Conservation (phyloP, 208 protist genomes). For the Crithidia brevicula region DNA sequence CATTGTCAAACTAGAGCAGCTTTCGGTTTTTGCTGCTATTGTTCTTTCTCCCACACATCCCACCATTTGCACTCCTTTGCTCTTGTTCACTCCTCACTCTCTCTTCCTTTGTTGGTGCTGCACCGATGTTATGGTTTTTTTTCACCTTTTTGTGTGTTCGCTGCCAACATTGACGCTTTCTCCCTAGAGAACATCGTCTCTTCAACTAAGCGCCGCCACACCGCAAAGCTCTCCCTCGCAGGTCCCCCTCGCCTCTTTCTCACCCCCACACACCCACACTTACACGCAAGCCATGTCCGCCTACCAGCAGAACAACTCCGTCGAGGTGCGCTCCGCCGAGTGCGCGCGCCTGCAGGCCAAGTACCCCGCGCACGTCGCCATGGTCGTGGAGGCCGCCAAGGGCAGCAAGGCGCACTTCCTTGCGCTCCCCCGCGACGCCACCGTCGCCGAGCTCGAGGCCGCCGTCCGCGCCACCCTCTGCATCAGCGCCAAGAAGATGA, state of each 20-base stretch:
- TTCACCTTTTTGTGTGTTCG: no score
- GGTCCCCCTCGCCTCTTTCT: neutral
- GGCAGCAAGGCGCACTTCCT: conserved; percentile 14
- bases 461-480: conserved; percentile 14
- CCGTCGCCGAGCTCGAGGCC: conserved; percentile 25
- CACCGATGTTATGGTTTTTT: no score
- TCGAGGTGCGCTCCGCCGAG: conserved; percentile 10
- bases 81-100: no score
- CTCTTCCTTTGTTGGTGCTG: no score
- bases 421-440: conserved; percentile 15
- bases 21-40: no score
- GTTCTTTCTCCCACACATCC: no score
- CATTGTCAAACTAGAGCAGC: no score
- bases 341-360: conserved; percentile 15
- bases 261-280: no score
- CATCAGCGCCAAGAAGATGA: conserved; percentile 6
- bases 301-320: conserved; percentile 21
- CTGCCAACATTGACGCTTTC: no score
- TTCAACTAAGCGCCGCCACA: no score
- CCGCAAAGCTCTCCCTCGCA: neutral
- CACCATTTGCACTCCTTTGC: no score
- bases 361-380: conserved; percentile 20
- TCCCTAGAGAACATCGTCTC: no score
- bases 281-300: conserved; percentile 4
- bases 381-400: conserved; percentile 17